Conservation (phyloP, 805 yeast genomes). For the Candida xyloterini region DNA sequence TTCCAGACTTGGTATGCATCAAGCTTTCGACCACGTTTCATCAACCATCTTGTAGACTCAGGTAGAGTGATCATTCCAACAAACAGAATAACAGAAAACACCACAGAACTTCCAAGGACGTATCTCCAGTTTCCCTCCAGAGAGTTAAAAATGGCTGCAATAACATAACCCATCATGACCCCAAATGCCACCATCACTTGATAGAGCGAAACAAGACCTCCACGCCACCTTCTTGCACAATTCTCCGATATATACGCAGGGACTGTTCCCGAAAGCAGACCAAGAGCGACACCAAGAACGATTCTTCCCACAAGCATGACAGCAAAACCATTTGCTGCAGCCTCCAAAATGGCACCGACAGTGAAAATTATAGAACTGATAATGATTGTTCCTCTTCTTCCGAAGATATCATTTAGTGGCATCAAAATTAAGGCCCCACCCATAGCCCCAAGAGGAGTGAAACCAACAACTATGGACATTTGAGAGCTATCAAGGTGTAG, state of each 20-base stretch:
- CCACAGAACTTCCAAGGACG: slow-evolving; percentile 59
- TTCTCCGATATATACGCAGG: slow-evolving; percentile 60
- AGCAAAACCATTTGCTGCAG: slow-evolving; percentile 40
- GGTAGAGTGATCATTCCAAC: slow-evolving; percentile 52
- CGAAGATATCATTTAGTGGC: slow-evolving; percentile 50
- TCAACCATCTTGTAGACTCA: slow-evolving; percentile 58
- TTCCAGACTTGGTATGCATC: slow-evolving; percentile 51
- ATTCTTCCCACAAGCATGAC: slow-evolving; percentile 60
- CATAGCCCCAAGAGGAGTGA: slow-evolving; percentile 66
- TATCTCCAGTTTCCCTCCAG: slow-evolving; percentile 59
- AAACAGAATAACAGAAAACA: slow-evolving; percentile 51
- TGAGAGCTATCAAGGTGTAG: slow-evolving; percentile 5
- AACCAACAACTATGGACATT: slow-evolving; percentile 20
- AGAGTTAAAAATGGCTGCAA: slow-evolving; percentile 56
- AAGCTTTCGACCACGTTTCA: slow-evolving; percentile 41
- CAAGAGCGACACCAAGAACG: slow-evolving; percentile 58
- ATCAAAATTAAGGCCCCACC: slow-evolving; percentile 58
- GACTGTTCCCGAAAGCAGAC: slow-evolving; percentile 58
- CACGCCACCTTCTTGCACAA: slow-evolving; percentile 54
- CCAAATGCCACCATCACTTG: slow-evolving; percentile 64
- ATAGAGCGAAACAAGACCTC: slow-evolving; percentile 56
- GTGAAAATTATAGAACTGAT: slow-evolving; percentile 58
- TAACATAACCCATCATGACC: slow-evolving; percentile 58
- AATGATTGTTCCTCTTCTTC: slow-evolving; percentile 52
- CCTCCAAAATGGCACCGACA: slow-evolving; percentile 55